Percentiles rank a stretch among this genome's conserved stretches.
phyloP scores from a whole-genome alignment of 768 basidiomycete genomes.

The Mycena indigotica region DNA sequence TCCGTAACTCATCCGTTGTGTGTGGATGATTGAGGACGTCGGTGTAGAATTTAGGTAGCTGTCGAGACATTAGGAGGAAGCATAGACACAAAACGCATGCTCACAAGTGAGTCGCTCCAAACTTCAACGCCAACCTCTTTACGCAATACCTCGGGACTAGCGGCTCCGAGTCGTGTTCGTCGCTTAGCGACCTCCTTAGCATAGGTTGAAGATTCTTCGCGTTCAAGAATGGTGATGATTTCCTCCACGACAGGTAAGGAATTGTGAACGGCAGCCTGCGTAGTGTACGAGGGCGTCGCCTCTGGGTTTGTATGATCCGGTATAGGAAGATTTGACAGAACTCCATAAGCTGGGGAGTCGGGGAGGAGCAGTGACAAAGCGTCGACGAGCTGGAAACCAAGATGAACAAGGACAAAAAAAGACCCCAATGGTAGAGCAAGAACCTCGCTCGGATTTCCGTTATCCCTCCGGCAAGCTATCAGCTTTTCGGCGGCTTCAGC shows the following conservation, averaged over 20 bases:
- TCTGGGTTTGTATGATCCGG: slow-evolving; percentile 80
- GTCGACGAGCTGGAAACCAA: slow-evolving; percentile 55
- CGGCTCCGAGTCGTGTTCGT: slow-evolving; percentile 73
- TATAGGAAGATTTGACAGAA: slow-evolving; percentile 66
- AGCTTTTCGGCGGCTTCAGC: slow-evolving; percentile 82
- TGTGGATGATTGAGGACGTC: slow-evolving; percentile 82
- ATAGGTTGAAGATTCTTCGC: slow-evolving; percentile 57
- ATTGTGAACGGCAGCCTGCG: slow-evolving; percentile 68
- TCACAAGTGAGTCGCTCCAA: slow-evolving; percentile 61
- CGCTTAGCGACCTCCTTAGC: slow-evolving; percentile 76
- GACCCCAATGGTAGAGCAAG: too few species aligned
- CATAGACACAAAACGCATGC: slow-evolving; percentile 5
- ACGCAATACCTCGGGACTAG: slow-evolving; percentile 56
- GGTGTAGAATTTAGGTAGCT: slow-evolving; percentile 75
- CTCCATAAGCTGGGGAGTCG: slow-evolving; percentile 61
- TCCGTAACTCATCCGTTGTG: slow-evolving; percentile 79
- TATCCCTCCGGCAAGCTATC: slow-evolving; percentile 59
- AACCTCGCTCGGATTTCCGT: slow-evolving; percentile 67
- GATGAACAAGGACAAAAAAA: too few species aligned
- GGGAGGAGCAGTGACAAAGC: slow-evolving; percentile 75
- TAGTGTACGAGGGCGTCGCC: slow-evolving; percentile 54
- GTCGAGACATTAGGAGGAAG: slow-evolving; percentile 8
- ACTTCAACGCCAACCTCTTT: slow-evolving; percentile 71
- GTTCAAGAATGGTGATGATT: slow-evolving; percentile 63
- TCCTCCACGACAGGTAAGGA: slow-evolving; percentile 75